Base-by-base conservation (phyloP, 352 stramenopile genomes). In the Pythium utonaiense region DNA sequence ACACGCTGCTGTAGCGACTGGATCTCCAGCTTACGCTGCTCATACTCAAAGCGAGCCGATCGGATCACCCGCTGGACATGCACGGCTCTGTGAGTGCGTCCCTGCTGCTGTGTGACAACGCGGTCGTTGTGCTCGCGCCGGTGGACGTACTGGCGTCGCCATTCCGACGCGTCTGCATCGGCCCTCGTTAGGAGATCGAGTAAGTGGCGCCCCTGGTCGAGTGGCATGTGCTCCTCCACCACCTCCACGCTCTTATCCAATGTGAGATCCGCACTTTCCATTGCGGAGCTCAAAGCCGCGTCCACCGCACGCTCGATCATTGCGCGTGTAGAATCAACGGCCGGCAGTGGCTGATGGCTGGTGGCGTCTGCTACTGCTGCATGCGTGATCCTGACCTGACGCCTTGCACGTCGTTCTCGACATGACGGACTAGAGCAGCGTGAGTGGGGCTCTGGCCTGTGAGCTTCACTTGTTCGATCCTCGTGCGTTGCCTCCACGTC, bases 291-390 rank as follows among this genome's bases (percentile, higher is more conserved):
- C 48, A 86, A 75, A 21, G 73, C 77, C n/a, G 70, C 13, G 14
- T 64, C 71, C 25, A 89, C 71, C 16, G 80, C 80, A 21, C 80
- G 74, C 42, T 88, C 77, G 25, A 89, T 71, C 48, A 89, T 73
- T 30, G 74, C 74, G 34, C 77, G 65, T 14, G 77, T 83, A 6
- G 33, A 38, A 9, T 52, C 36, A 1, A 36, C 13, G 1, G 27
- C 28, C 10, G 13, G 36, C 30, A 48, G 41, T 41, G 53, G n/a
- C 19, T 53, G 54, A 27, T 38, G 6, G 22, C 8, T 22, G 3
- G 12, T 59, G n/a, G n/a, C n/a, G n/a, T n/a, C n/a, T 17, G 22
- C 6, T 0, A 7, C 27, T 19, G 17, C 17, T 5, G 41, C 41
- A 25, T 50, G 6, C 17, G 7, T 16, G 28, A 24, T 17, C 4